These are phyloP conservation scores for Melampsora larici-populina DNA, from an alignment of 1,284 basidiomycete genomes.

Conservation along the genomic window DNA sequence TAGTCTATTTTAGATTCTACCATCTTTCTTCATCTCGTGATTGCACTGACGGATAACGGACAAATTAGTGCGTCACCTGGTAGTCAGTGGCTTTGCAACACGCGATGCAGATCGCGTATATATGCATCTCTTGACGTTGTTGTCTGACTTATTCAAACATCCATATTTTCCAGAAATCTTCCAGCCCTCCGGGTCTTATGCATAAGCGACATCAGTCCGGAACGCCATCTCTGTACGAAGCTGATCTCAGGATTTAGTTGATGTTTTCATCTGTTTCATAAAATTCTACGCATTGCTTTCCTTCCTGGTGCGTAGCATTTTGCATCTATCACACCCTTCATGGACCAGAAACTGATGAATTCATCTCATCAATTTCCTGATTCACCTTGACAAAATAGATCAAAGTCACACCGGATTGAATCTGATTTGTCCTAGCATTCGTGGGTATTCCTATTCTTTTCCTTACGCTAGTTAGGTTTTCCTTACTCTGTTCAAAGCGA, in stretches of 20 bases:
- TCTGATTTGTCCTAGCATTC: not conserved
- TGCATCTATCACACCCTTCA: not conserved
- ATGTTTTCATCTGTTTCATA: not conserved
- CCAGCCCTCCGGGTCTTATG: not conserved
- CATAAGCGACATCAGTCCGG: not conserved
- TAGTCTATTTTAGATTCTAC: not conserved
- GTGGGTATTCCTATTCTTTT: not conserved
- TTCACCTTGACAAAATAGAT: not conserved
- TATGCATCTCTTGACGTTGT: not conserved
- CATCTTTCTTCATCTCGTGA: not conserved
- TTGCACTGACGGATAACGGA: slow-evolving; percentile 3
- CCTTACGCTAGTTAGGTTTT: not conserved
- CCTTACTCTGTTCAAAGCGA: not conserved
- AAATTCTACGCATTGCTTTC: not conserved
- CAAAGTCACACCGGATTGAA: not conserved
- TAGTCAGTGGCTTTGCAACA: not conserved
- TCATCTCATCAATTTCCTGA: not conserved
- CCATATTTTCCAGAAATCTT: not conserved
- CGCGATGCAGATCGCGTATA: not conserved
- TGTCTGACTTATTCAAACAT: not conserved
- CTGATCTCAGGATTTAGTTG: not conserved
- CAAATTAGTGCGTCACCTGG: not conserved
- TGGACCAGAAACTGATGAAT: no score
- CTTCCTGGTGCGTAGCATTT: not conserved
- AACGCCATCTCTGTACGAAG: not conserved